Evolutionary conservation across 345 rosid species (phyloP).

Genomic region (Zanthoxylum bungeanum): DNA sequence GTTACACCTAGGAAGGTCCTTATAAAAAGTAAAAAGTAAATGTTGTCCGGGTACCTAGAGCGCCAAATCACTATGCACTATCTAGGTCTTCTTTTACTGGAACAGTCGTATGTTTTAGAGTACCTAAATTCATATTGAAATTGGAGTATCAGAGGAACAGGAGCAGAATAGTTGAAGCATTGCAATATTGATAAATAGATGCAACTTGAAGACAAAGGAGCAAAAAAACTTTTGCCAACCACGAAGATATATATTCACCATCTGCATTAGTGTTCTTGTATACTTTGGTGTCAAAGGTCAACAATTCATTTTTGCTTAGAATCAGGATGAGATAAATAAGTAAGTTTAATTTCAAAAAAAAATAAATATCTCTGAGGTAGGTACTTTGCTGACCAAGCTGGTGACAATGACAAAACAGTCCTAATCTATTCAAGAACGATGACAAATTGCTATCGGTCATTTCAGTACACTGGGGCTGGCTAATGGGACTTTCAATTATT

Average conservation of each 20-base stretch:
- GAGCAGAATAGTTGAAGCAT: not conserved
- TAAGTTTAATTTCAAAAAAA: not conserved
- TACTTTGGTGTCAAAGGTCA: not conserved
- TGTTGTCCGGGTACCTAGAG: not conserved
- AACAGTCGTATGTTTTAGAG: not conserved
- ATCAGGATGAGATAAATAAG: not conserved
- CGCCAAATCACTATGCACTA: not conserved
- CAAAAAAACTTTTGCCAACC: not conserved
- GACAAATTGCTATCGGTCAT: not conserved
- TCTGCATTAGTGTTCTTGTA: not conserved
- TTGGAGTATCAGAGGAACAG: not conserved
- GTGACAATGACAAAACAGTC: not conserved
- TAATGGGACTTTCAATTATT: not conserved
- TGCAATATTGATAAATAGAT: not conserved
- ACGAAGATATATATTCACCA: not conserved
- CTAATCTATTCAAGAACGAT: not conserved
- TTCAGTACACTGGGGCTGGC: no score
- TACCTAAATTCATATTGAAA: not conserved
- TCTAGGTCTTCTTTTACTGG: not conserved
- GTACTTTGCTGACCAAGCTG: not conserved
- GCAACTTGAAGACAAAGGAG: not conserved
- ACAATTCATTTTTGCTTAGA: not conserved
- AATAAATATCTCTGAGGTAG: not conserved
- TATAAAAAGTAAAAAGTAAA: not conserved
- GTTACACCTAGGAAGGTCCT: no score